Conservation (phyloP, 73 alveolate genomes). For the Tetrahymena elliotti region DNA sequence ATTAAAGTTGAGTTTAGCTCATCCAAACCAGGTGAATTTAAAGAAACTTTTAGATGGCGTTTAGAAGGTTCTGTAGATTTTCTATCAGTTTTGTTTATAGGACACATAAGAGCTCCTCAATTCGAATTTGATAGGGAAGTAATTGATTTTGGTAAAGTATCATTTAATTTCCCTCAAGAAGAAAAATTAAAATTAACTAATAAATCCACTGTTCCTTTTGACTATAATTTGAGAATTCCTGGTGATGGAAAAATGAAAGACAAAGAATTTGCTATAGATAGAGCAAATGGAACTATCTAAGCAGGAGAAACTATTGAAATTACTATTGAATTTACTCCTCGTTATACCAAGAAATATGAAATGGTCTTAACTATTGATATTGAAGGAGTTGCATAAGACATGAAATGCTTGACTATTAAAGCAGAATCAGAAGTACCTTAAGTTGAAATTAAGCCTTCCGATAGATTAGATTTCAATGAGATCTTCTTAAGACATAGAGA, state of each 20-base stretch:
- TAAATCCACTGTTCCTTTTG: slow-evolving; percentile 87
- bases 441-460: slow-evolving; percentile 97
- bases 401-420: slow-evolving; percentile 94
- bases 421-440: slow-evolving; percentile 98
- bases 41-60: slow-evolving; percentile 94
- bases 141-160: slow-evolving; percentile 96
- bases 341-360: slow-evolving; percentile 85
- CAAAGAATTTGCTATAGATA: slow-evolving; percentile 95
- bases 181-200: slow-evolving; percentile 84
- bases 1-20: slow-evolving; percentile 83
- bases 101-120: slow-evolving; percentile 98
- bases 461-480: slow-evolving; percentile 89
- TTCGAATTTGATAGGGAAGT: slow-evolving; percentile 95
- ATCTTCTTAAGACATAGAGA: slow-evolving; percentile 96
- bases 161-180: slow-evolving; percentile 94
- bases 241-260: slow-evolving; percentile 98
- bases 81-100: slow-evolving; percentile 78
- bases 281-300: slow-evolving; percentile 89
- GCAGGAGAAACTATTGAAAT: slow-evolving; percentile 86
- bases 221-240: slow-evolving; percentile 95
- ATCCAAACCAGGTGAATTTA: slow-evolving; percentile 98
- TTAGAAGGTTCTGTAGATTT: slow-evolving; percentile 90
- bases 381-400: slow-evolving; percentile 98
- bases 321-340: slow-evolving; percentile 93
- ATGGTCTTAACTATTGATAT: slow-evolving; percentile 97